Percentiles rank a stretch among this genome's conserved stretches.
Conservation (phyloP, 2,329 filamentous ascomycete genomes). For the Daldinia sp. region DNA sequence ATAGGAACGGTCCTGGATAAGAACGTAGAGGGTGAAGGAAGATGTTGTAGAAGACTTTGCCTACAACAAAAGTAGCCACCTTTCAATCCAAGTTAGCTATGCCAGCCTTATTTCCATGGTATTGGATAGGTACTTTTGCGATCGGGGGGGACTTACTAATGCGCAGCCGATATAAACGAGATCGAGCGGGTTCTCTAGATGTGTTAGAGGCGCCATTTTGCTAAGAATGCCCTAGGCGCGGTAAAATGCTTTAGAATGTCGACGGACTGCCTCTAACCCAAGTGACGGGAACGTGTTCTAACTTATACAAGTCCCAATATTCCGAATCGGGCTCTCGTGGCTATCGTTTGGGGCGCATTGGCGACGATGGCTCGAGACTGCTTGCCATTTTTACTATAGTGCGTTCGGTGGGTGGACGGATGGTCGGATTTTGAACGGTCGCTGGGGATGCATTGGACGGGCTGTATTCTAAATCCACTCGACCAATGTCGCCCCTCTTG, state of each 20-base stretch:
- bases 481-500: not conserved
- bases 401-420: constrained; percentile 15
- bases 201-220: constrained; percentile 27
- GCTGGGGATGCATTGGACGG: constrained; percentile 4
- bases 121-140: not conserved
- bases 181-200: constrained; percentile 5
- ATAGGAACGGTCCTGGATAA: constrained; percentile 38
- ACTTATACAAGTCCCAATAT: constrained; percentile 17
- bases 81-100: constrained; percentile 13
- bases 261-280: not conserved
- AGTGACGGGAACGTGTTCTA: not conserved
- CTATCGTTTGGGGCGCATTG: not conserved
- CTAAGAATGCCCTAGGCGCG: not conserved
- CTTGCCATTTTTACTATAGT: not conserved
- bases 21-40: constrained; percentile 38
- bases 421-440: constrained; percentile 14
- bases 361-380: not conserved
- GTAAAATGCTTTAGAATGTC: not conserved
- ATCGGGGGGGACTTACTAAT: constrained; percentile 17
- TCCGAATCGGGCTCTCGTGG: constrained; percentile 9
- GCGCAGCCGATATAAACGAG: constrained; percentile 15
- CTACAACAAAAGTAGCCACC: constrained; percentile 12
- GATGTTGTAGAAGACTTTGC: constrained; percentile 32
- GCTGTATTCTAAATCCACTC: constrained; percentile 4
- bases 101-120: not conserved